Evolutionary conservation across 805 yeast species (phyloP).

Genomic region (Lipomyces spencermartinsiae): DNA sequence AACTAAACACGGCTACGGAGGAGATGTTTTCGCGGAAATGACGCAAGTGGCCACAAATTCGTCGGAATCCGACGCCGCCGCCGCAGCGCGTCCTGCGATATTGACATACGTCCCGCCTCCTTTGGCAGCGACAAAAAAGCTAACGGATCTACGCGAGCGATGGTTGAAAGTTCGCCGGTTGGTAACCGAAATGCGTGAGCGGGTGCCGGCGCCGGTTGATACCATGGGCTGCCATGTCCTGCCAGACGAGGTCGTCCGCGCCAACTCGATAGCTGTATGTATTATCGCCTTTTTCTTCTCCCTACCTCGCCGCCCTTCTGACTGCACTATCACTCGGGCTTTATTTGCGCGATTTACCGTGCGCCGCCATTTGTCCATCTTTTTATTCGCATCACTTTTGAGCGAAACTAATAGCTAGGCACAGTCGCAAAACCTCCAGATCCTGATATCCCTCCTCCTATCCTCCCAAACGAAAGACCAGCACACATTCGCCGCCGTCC

Average conservation of each 20-base stretch:
- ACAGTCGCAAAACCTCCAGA: conserved; percentile 66
- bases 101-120: conserved; percentile 1
- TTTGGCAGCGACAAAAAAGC: neutral
- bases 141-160: conserved; percentile 18
- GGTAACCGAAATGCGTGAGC: conserved; percentile 61
- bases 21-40: neutral
- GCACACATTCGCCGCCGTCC: conserved; percentile 76
- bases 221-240: conserved; percentile 79
- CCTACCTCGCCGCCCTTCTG: neutral
- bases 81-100: neutral
- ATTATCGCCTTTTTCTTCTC: neutral
- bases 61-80: neutral
- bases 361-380: neutral
- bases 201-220: conserved; percentile 83
- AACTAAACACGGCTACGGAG: neutral
- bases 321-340: neutral
- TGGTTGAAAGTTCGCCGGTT: conserved; percentile 28
- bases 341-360: neutral
- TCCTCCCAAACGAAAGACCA: conserved; percentile 94
- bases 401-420: conserved; percentile 39
- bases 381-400: neutral
- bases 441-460: conserved; percentile 80
- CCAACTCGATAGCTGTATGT: conserved; percentile 32
- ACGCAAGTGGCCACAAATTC: neutral
- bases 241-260: conserved; percentile 45